Evolutionary conservation across 768 basidiomycete genomes (phyloP), one percentile per base, ranked within the genome.

Genomic region (Sarcodon sp.): DNA sequence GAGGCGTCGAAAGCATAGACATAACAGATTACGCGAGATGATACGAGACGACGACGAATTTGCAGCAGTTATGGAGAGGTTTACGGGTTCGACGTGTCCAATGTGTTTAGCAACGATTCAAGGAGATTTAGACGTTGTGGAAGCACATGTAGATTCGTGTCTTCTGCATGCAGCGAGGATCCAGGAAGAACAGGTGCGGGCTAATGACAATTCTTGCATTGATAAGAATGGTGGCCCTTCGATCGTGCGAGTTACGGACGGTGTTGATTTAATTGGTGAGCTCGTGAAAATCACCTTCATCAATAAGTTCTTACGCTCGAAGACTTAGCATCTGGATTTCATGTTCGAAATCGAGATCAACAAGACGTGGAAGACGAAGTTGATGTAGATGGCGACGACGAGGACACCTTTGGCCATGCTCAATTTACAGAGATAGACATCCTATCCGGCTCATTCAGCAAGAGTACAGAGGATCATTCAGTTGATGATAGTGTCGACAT

Each of bases 91-190:
- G 56, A 69, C 21, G n/a, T 90, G 87, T 55, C 87, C 87, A 1
- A 76, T 90, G 18, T 90, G 87, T 58, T 62, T 70, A 41, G 63
- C 64, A 36, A 61, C 61, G 12, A 69, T 87, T 1, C 65, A 62
- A 43, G 87, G 86, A 1, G 86, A 87, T 55, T 67, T 71, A 39
- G 87, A 87, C 51, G 79, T 87, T 7, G 57, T 86, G 2, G 78
- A 85, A 54, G 85, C 84, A 12, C 87, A 90, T 62, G 74, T 90
- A n/a, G 83, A 90, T 55, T 69, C 83, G 6, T 90, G 87, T 59
- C 61, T 90, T 38, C 77, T 76, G 4, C 67, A 84, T 55, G 75
- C 78, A 54, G 67, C 61, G 33, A 60, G 67, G 46, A 44, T 70
- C 35, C 69, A 72, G 52, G 71, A 70, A 46, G 69, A 71, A 41